Evolutionary conservation across 495 filamentous ascomycete species (phyloP).

Genomic region (Trichoderma virens): DNA sequence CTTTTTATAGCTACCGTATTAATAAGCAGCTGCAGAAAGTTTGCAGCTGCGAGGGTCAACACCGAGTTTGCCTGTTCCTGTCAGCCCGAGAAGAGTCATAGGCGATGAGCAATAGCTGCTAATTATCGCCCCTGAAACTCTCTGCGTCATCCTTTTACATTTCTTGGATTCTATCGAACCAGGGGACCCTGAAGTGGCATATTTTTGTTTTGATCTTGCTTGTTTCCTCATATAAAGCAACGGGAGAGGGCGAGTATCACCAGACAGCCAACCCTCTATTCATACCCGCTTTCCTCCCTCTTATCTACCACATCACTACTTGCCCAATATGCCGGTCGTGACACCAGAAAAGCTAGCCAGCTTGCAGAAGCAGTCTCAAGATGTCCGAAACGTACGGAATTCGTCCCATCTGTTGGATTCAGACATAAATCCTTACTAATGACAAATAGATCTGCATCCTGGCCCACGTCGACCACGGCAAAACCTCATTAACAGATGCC

Average conservation of each 20-base stretch:
- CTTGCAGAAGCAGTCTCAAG: conserved; percentile 75
- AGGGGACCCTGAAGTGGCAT: background rate
- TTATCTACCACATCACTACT: background rate
- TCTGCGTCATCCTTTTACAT: background rate
- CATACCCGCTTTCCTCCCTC: background rate
- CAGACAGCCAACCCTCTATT: background rate
- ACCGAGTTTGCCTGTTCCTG: background rate
- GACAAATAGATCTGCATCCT: conserved; percentile 80
- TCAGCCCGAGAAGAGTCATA: background rate
- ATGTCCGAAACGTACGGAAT: conserved; percentile 75
- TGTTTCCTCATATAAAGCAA: background rate
- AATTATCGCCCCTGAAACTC: background rate
- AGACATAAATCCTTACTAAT: background rate
- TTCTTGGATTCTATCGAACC: background rate
- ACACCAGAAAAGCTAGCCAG: conserved; percentile 76
- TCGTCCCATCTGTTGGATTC: conserved; percentile 24
- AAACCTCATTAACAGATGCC: conserved; percentile 94
- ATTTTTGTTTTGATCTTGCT: background rate
- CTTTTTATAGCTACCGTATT: background rate
- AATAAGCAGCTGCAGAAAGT: background rate
- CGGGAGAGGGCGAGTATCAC: background rate
- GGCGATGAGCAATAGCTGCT: background rate
- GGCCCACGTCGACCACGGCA: conserved; percentile 97
- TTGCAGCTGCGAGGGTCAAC: background rate
- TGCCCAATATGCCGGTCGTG: conserved; percentile 73